phyloP scores from a whole-genome alignment of 768 basidiomycete species.

The Russula sp. region DNA sequence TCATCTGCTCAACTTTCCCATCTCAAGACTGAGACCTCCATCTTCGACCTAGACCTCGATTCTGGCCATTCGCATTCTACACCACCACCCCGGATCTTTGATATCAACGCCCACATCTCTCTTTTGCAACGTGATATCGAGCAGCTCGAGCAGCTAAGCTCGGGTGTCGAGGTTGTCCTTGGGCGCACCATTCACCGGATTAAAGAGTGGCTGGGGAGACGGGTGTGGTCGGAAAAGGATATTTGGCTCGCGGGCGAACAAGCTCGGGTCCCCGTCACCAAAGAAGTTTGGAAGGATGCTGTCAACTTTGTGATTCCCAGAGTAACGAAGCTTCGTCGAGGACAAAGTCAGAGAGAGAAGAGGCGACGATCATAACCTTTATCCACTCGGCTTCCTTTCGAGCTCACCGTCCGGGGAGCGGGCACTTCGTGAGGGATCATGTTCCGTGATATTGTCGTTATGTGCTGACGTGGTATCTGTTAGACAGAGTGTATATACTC shows the following conservation, averaged over 20 bases:
- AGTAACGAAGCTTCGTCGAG: not conserved
- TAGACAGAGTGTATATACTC: constrained; percentile 1
- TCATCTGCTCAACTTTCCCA: not conserved
- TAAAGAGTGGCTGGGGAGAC: constrained; percentile 76
- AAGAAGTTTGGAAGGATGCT: constrained; percentile 42
- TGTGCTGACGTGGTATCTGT: not conserved
- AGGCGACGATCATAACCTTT: not conserved
- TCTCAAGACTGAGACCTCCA: constrained; percentile 6
- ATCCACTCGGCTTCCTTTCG: not conserved
- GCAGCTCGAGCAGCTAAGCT: constrained; percentile 43
- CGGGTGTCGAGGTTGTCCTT: constrained; percentile 38
- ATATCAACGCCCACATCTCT: constrained; percentile 49
- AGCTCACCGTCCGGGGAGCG: not conserved
- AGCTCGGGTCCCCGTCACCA: constrained; percentile 35
- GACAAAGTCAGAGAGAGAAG: not conserved
- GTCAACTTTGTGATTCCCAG: constrained; percentile 38
- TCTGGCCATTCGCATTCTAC: constrained; percentile 25
- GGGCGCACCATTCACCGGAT: constrained; percentile 51
- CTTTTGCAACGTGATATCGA: constrained; percentile 51
- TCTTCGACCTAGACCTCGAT: constrained; percentile 34
- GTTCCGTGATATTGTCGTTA: not conserved
- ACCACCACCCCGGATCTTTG: constrained; percentile 37
- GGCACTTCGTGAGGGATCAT: constrained; percentile 1
- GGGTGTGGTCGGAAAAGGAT: constrained; percentile 58
- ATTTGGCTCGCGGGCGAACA: constrained; percentile 42